These are phyloP conservation scores for Saraca asoca DNA, from an alignment of 331 rosid species.

Conservation along the genomic window DNA sequence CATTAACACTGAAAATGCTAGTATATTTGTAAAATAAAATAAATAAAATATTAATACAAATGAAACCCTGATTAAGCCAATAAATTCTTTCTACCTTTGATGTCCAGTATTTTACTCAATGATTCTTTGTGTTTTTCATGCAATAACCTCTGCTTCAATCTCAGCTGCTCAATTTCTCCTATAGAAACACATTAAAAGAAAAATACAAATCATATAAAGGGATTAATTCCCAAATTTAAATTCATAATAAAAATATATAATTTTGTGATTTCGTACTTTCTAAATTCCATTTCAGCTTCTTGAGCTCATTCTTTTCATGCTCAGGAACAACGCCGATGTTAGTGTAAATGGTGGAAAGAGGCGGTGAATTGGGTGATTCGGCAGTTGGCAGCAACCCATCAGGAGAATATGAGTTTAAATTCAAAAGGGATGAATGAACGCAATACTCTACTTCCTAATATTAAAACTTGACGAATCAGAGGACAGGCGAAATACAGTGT, in stretches of 20 bases:
- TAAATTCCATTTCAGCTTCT: conserved; percentile 52
- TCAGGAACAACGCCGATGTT: conserved; percentile 81
- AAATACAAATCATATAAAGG: conserved; percentile 16
- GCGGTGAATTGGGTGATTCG: conserved; percentile 41
- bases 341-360: conserved; percentile 57
- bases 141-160: conserved; percentile 47
- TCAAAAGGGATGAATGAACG: conserved; percentile 52
- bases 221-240: conserved; percentile 25
- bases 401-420: conserved; percentile 54
- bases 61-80: too few relatives aligned
- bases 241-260: not conserved
- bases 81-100: conserved; percentile 61
- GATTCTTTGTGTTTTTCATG: conserved; percentile 70
- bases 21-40: too few relatives aligned
- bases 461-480: too few relatives aligned
- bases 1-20: conserved; percentile 12
- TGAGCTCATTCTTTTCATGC: conserved; percentile 58
- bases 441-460: too few relatives aligned
- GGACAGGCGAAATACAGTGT: too few relatives aligned
- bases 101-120: conserved; percentile 78
- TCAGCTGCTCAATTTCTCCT: conserved; percentile 76
- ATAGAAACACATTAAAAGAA: conserved; percentile 34
- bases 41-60: conserved; percentile 9
- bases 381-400: conserved; percentile 41
- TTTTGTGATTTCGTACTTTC: conserved; percentile 49